phyloP scores from a whole-genome alignment of 257 asterid species.

The Cinchona pubescens region DNA sequence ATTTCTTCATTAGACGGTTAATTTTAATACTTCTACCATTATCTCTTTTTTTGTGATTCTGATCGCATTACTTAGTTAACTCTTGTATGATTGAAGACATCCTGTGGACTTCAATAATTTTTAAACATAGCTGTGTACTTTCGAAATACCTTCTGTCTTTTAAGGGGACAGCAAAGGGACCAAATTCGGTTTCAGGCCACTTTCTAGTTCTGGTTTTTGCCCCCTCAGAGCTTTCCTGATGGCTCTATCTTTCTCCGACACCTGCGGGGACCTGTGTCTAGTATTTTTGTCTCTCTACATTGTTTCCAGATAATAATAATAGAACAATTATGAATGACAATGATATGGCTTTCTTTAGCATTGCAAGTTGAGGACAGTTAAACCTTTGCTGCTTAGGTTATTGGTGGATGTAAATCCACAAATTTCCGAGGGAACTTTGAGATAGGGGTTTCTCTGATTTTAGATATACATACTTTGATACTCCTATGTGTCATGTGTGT shows the following conservation, averaged over 20 bases:
- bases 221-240: slow-evolving; percentile 33
- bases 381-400: slow-evolving; percentile 41
- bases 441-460: slow-evolving; percentile 20
- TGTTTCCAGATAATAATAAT: slow-evolving; percentile 36
- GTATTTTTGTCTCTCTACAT: slow-evolving; percentile 53
- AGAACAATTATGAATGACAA: slow-evolving; percentile 32
- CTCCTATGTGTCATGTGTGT: not conserved
- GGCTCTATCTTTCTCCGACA: slow-evolving; percentile 52
- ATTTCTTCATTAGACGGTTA: not conserved
- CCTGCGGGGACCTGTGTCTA: slow-evolving; percentile 73
- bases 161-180: slow-evolving; percentile 47
- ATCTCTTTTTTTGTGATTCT: not conserved
- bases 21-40: not conserved
- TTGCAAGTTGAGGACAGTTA: slow-evolving; percentile 18
- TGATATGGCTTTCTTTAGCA: slow-evolving; percentile 29
- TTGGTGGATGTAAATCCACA: slow-evolving; percentile 42
- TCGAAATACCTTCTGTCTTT: slow-evolving; percentile 16
- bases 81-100: slow-evolving; percentile 13
- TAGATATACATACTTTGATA: not conserved
- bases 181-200: slow-evolving; percentile 49
- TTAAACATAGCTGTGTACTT: slow-evolving; percentile 10
- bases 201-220: slow-evolving; percentile 39
- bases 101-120: slow-evolving; percentile 15
- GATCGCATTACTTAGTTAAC: not conserved
- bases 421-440: slow-evolving; percentile 37